Evolutionary conservation across 1,139 yeast species (phyloP).

Genomic region (Candida mesenterica): DNA sequence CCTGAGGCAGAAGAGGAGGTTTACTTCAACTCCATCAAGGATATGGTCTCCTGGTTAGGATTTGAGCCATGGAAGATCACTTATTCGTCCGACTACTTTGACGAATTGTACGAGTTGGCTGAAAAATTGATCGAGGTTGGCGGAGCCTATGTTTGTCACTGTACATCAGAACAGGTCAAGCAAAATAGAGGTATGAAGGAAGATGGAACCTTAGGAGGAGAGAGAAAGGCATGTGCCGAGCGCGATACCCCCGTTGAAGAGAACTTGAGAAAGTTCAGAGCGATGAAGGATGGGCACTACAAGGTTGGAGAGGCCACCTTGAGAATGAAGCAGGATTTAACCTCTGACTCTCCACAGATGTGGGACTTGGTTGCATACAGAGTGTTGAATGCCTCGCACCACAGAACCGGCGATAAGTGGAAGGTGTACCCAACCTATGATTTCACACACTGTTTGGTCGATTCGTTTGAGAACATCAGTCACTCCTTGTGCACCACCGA

Average conservation of each 20-base stretch:
- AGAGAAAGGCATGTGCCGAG: conserved; percentile 78
- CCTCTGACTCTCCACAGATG: conserved; percentile 97
- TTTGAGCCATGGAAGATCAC: conserved; percentile 91
- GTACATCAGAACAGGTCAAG: conserved; percentile 89
- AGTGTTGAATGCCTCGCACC: conserved; percentile 87
- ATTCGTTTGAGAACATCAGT: conserved; percentile 92
- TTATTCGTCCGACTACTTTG: conserved; percentile 94
- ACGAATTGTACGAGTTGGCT: conserved; percentile 81
- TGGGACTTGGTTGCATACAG: conserved; percentile 99
- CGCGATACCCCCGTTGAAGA: conserved; percentile 70
- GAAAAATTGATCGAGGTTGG: conserved; percentile 69
- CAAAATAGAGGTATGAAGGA: conserved; percentile 84
- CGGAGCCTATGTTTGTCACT: conserved; percentile 88
- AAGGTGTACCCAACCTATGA: conserved; percentile 97
- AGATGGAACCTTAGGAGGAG: conserved; percentile 93
- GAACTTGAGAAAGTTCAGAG: conserved; percentile 76
- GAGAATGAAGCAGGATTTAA: conserved; percentile 94
- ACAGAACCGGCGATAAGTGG: conserved; percentile 97
- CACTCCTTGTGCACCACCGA: conserved; percentile 96
- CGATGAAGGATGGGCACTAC: conserved; percentile 87
- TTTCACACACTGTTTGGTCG: conserved; percentile 98
- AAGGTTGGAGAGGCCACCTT: conserved; percentile 89
- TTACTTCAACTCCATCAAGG: conserved; percentile 78
- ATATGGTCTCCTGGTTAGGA: conserved; percentile 91
- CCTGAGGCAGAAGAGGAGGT: conserved; percentile 98